A percentile compares a stretch with the other conserved stretches of the same genome.
Evolutionary conservation across 768 basidiomycete species (phyloP).

Genomic region (Astraeus odoratus): DNA sequence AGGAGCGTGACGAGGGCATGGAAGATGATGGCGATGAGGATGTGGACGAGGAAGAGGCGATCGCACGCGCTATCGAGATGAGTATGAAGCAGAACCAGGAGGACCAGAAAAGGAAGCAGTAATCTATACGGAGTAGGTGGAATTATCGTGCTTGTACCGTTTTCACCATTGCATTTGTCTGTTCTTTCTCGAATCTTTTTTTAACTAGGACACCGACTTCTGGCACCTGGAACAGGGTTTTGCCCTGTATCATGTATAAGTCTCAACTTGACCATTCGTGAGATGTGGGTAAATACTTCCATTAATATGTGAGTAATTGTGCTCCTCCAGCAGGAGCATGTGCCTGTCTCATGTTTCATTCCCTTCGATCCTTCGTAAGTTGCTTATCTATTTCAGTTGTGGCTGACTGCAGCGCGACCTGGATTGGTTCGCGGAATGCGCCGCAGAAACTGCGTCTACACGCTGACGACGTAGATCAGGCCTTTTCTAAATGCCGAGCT

Average conservation of each 20-base stretch:
- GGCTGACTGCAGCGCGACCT: background rate
- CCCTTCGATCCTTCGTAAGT: background rate
- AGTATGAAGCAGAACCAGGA: slow-evolving; percentile 69
- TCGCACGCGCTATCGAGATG: slow-evolving; percentile 88
- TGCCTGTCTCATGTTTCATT: background rate
- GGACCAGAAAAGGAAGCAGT: slow-evolving; percentile 31
- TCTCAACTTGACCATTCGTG: background rate
- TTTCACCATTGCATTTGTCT: background rate
- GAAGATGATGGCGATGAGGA: slow-evolving; percentile 57
- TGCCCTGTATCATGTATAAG: background rate
- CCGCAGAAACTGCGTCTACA: too few species aligned
- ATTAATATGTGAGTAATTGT: background rate
- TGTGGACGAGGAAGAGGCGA: slow-evolving; percentile 82
- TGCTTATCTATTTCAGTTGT: background rate
- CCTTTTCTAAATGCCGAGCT: too few species aligned
- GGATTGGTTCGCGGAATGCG: background rate
- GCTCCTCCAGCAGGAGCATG: background rate
- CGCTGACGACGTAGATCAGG: too few species aligned
- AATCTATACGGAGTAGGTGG: background rate
- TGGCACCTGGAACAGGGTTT: background rate
- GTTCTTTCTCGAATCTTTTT: background rate
- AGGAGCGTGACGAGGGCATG: slow-evolving; percentile 47
- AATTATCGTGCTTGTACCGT: background rate
- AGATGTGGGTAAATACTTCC: background rate
- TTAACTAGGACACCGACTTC: background rate